These are phyloP conservation scores for Xenosphaeropsis pyriputrescens DNA, from an alignment of 2,329 filamentous ascomycete species.

Conservation along the genomic window DNA sequence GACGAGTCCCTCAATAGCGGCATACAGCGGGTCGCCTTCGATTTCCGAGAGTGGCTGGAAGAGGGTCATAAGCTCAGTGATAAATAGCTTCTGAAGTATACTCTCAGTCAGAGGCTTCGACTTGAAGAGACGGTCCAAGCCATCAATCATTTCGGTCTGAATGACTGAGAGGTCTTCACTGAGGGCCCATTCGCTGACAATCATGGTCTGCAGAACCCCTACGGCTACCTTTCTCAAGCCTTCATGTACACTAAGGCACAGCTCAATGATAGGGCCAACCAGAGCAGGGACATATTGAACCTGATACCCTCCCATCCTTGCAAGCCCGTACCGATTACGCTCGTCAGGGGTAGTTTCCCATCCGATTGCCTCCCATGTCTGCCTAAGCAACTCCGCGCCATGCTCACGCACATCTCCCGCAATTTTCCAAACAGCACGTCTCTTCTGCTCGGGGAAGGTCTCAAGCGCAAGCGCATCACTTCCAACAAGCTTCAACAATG, in stretches of 20 bases:
- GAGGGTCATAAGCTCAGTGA: slow-evolving; percentile 67
- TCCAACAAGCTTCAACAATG: slow-evolving; percentile 75
- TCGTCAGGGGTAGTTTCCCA: slow-evolving; percentile 86
- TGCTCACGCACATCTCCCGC: slow-evolving; percentile 89
- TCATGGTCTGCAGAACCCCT: slow-evolving; percentile 92
- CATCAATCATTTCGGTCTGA: slow-evolving; percentile 94
- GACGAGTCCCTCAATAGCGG: slow-evolving; percentile 65
- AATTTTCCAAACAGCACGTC: slow-evolving; percentile 96
- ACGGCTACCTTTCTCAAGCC: slow-evolving; percentile 81
- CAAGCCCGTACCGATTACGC: slow-evolving; percentile 58
- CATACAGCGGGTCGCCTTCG: slow-evolving; percentile 58
- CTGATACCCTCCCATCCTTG: slow-evolving; percentile 88
- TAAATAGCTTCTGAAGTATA: slow-evolving; percentile 83
- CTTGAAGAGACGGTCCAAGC: slow-evolving; percentile 81
- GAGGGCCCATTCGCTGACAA: slow-evolving; percentile 93
- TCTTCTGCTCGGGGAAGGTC: slow-evolving; percentile 93
- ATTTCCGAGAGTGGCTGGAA: slow-evolving; percentile 58
- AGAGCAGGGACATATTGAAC: slow-evolving; percentile 94
- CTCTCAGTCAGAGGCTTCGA: slow-evolving; percentile 76
- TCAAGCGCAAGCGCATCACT: slow-evolving; percentile 83
- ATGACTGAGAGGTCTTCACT: slow-evolving; percentile 85
- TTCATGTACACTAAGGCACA: slow-evolving; percentile 91
- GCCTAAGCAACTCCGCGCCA: slow-evolving; percentile 71
- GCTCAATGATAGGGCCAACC: slow-evolving; percentile 79
- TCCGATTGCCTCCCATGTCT: slow-evolving; percentile 88